Evolutionary conservation across 768 basidiomycete species (phyloP).

Genomic region (Serendipita indica): DNA sequence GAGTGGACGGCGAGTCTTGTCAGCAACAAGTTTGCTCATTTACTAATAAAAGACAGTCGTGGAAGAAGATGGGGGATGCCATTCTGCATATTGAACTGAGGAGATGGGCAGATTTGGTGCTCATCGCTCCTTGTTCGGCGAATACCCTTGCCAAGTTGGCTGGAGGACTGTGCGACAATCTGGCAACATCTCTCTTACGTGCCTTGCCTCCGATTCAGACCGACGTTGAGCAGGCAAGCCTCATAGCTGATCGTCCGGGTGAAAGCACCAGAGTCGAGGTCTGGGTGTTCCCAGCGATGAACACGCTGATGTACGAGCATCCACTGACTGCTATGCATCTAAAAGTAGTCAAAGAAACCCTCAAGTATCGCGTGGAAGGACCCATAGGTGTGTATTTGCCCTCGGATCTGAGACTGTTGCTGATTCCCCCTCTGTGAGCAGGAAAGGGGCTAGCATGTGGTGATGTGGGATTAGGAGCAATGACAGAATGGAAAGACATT

Average conservation of each 20-base stretch:
- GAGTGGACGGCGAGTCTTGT: constrained; percentile 68
- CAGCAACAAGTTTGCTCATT: background rate
- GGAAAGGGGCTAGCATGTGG: background rate
- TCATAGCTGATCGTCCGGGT: background rate
- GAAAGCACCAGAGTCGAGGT: constrained; percentile 75
- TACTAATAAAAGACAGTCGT: constrained; percentile 30
- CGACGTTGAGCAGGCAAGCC: background rate
- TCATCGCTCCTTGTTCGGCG: constrained; percentile 93
- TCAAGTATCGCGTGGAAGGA: constrained; percentile 69
- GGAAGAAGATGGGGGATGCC: constrained; percentile 70
- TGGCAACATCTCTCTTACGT: constrained; percentile 39
- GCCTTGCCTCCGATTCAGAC: background rate
- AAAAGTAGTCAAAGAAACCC: constrained; percentile 51
- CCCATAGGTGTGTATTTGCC: constrained; percentile 42
- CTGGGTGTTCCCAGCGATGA: constrained; percentile 95
- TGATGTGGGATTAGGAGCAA: constrained; percentile 66
- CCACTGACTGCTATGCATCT: constrained; percentile 81
- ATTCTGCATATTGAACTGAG: constrained; percentile 93
- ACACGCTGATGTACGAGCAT: constrained; percentile 94
- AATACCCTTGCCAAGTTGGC: constrained; percentile 92
- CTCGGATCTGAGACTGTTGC: background rate
- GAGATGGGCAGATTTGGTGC: constrained; percentile 88
- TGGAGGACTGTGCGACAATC: constrained; percentile 77
- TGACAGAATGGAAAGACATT: constrained; percentile 93
- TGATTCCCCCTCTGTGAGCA: background rate